These are phyloP conservation scores for Hypsizygus marmoreus DNA, from an alignment of 768 basidiomycete species.

Conservation along the genomic window DNA sequence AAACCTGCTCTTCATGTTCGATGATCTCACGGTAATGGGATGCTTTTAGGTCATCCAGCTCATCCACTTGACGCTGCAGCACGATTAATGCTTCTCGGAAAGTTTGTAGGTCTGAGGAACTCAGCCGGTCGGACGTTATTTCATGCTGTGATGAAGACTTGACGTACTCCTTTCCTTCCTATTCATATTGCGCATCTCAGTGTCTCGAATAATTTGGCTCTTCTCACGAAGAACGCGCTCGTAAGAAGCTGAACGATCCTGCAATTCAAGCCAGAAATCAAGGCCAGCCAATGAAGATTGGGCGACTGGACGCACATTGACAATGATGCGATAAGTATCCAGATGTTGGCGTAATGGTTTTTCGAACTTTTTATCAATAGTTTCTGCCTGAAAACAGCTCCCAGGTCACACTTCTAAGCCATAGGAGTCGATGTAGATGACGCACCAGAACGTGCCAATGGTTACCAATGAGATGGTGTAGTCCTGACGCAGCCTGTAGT, in stretches of 20 bases:
- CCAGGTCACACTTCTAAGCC: constrained; percentile 7
- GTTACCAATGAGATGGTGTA: constrained; percentile 90
- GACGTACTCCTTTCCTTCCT: constrained; percentile 80
- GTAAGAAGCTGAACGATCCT: constrained; percentile 87
- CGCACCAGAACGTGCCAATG: constrained; percentile 89
- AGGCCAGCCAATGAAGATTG: no score
- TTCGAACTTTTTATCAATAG: constrained; percentile 86
- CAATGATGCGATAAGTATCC: constrained; percentile 74
- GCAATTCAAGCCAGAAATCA: constrained; percentile 6
- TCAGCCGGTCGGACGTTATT: constrained; percentile 8
- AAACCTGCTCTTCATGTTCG: constrained; percentile 94
- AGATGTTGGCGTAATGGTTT: constrained; percentile 85
- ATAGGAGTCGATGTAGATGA: constrained; percentile 17
- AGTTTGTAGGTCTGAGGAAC: constrained; percentile 71
- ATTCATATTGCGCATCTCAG: constrained; percentile 84
- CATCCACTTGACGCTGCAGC: constrained; percentile 88
- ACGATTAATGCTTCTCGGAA: constrained; percentile 83
- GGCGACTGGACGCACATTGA: constrained; percentile 49
- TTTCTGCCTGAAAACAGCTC: constrained; percentile 61
- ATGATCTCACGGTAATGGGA: constrained; percentile 87
- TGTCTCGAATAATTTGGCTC: constrained; percentile 82
- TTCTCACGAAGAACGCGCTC: constrained; percentile 82
- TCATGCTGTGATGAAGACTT: neutral
- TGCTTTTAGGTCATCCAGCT: constrained; percentile 82
- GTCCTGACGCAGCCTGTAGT: constrained; percentile 82